phyloP scores from a whole-genome alignment of 768 basidiomycete genomes.

The Agrocybe chaxingu region DNA sequence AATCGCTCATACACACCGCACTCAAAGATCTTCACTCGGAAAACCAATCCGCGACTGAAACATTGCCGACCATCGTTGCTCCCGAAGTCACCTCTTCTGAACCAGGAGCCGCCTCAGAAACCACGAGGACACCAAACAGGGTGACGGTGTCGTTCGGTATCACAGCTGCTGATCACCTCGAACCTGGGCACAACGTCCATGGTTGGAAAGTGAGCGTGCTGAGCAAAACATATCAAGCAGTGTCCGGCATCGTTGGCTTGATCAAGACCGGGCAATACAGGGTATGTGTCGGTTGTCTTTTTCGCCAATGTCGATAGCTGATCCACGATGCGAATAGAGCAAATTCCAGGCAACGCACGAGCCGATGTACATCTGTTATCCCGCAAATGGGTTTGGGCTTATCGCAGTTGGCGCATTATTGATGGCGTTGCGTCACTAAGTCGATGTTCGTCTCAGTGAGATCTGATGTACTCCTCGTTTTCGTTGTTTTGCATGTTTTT shows the following conservation, averaged over 20 bases:
- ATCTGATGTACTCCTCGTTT: no score
- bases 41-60: background rate
- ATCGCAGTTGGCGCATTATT: background rate
- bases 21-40: background rate
- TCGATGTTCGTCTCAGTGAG: background rate
- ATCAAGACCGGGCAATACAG: background rate
- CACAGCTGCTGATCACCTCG: constrained; percentile 1
- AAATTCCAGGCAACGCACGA: background rate
- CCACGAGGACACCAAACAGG: background rate
- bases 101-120: no score
- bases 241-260: background rate
- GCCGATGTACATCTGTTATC: background rate
- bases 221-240: constrained; percentile 3
- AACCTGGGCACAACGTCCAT: constrained; percentile 1
- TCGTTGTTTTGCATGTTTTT: no score
- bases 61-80: background rate
- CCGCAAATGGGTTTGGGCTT: background rate
- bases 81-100: background rate
- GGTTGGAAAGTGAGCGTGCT: constrained; percentile 4
- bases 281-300: background rate
- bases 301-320: background rate
- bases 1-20: background rate
- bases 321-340: background rate
- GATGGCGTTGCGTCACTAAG: background rate
- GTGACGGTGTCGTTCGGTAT: constrained; percentile 1